phyloP scores from a whole-genome alignment of 306 rosid species.

The Phaseolus lunatus region DNA sequence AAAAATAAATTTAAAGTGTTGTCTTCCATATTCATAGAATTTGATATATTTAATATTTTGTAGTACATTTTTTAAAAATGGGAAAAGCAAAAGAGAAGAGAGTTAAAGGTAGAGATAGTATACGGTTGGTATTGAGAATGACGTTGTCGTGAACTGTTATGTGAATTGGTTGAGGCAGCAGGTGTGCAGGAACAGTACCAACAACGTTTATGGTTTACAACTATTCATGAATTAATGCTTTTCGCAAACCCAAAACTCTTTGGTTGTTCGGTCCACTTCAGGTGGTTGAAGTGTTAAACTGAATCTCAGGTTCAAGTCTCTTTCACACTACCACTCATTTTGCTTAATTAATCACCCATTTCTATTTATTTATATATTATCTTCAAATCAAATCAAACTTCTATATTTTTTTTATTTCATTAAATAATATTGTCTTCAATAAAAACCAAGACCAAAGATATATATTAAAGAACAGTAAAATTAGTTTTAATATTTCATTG shows the following conservation, averaged over 20 bases:
- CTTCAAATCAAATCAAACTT: too few relatives aligned
- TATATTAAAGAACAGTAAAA: too few relatives aligned
- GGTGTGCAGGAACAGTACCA: slow-evolving; percentile 30
- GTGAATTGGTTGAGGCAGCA: slow-evolving; percentile 46
- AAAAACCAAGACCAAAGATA: too few relatives aligned
- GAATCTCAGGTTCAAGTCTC: neutral
- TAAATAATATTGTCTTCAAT: too few relatives aligned
- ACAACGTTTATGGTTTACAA: neutral
- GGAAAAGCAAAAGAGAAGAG: too few relatives aligned
- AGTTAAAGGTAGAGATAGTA: neutral
- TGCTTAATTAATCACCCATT: neutral
- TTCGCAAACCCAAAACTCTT: neutral
- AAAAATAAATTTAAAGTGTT: too few relatives aligned
- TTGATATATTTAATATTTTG: neutral
- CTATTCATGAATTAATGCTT: slow-evolving; percentile 31
- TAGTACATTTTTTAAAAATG: too few relatives aligned
- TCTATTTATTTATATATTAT: neutral
- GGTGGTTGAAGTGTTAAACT: slow-evolving; percentile 24
- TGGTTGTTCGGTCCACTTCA: slow-evolving; percentile 59
- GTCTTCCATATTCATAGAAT: too few relatives aligned
- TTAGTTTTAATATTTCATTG: too few relatives aligned
- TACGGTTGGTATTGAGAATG: slow-evolving; percentile 1
- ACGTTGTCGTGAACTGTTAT: slow-evolving; percentile 28
- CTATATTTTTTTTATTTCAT: too few relatives aligned
- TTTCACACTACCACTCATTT: neutral